These are phyloP conservation scores for Ogataea nitratoaversa DNA, from an alignment of 805 yeast genomes.

Conservation along the genomic window DNA sequence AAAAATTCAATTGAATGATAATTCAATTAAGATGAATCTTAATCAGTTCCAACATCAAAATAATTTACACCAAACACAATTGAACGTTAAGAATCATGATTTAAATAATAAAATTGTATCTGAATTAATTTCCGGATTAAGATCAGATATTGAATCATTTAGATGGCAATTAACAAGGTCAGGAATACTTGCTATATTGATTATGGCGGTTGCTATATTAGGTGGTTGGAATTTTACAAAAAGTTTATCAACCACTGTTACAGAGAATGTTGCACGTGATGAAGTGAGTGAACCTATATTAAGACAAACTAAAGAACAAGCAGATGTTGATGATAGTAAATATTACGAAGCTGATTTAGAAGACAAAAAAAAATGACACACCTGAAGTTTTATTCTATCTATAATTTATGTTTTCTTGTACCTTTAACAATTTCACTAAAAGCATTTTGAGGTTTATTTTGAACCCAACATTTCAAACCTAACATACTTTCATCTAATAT, in stretches of 20 bases:
- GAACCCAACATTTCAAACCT: slow-evolving; percentile 68
- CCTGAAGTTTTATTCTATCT: slow-evolving; percentile 6
- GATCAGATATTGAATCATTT: slow-evolving; percentile 81
- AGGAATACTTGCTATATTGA: slow-evolving; percentile 73
- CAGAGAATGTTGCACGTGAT: slow-evolving; percentile 21
- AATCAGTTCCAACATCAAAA: slow-evolving; percentile 86
- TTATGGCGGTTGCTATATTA: slow-evolving; percentile 59
- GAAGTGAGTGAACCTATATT: slow-evolving; percentile 22
- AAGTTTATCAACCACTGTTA: slow-evolving; percentile 24
- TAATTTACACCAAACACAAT: slow-evolving; percentile 63
- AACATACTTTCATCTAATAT: slow-evolving; percentile 62
- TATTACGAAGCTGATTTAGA: slow-evolving; percentile 56
- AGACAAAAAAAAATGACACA: slow-evolving; percentile 15
- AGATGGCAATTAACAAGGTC: slow-evolving; percentile 92
- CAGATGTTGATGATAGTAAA: slow-evolving; percentile 48
- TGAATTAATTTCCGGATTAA: slow-evolving; percentile 72
- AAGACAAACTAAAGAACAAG: slow-evolving; percentile 44
- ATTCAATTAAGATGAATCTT: slow-evolving; percentile 69
- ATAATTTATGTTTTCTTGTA: slow-evolving; percentile 60
- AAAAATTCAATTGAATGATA: slow-evolving; percentile 55
- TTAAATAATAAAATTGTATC: slow-evolving; percentile 81
- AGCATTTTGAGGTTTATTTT: slow-evolving; percentile 68
- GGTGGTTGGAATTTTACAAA: slow-evolving; percentile 43
- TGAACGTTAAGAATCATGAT: slow-evolving; percentile 72
- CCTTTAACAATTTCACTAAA: slow-evolving; percentile 53